These are phyloP conservation scores for Rhizopogon salebrosus DNA, from an alignment of 768 basidiomycete genomes.

Conservation along the genomic window DNA sequence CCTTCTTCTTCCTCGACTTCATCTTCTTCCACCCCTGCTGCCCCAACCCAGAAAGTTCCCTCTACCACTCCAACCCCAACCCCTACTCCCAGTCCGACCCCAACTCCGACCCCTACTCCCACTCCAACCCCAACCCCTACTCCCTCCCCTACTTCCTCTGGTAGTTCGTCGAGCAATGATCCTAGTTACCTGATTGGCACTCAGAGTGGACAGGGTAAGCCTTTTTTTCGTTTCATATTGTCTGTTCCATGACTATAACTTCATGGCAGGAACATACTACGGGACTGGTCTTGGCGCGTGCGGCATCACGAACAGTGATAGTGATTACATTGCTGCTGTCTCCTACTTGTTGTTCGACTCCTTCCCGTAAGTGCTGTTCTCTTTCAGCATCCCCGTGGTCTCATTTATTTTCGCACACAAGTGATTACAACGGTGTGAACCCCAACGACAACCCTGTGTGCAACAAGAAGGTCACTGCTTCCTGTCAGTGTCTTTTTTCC, in stretches of 20 bases:
- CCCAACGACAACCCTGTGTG: constrained; percentile 79
- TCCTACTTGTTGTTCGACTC: constrained; percentile 27
- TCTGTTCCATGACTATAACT: not conserved
- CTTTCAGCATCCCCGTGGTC: not conserved
- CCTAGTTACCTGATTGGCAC: constrained; percentile 43
- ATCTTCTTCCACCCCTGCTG: not conserved
- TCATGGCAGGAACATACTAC: constrained; percentile 28
- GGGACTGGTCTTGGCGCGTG: constrained; percentile 36
- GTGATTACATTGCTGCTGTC: constrained; percentile 32
- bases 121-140: constrained; percentile 12
- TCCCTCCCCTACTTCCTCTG: constrained; percentile 5
- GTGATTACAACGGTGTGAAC: constrained; percentile 52
- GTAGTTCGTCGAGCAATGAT: not conserved
- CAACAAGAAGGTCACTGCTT: constrained; percentile 34
- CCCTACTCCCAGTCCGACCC: not conserved
- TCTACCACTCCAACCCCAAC: not conserved
- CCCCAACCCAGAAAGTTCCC: not conserved
- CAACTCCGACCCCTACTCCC: not conserved
- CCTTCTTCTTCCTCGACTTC: not conserved
- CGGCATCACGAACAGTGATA: constrained; percentile 27
- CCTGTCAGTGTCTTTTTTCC: constrained; percentile 37
- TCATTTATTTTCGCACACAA: constrained; percentile 18
- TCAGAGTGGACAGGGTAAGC: constrained; percentile 44
- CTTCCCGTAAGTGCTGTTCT: constrained; percentile 25
- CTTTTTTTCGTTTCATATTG: not conserved